A percentile compares a stretch with the other conserved stretches of the same genome.
phyloP scores from a whole-genome alignment of 208 protist species.

The Trypanosoma conorhini region DNA sequence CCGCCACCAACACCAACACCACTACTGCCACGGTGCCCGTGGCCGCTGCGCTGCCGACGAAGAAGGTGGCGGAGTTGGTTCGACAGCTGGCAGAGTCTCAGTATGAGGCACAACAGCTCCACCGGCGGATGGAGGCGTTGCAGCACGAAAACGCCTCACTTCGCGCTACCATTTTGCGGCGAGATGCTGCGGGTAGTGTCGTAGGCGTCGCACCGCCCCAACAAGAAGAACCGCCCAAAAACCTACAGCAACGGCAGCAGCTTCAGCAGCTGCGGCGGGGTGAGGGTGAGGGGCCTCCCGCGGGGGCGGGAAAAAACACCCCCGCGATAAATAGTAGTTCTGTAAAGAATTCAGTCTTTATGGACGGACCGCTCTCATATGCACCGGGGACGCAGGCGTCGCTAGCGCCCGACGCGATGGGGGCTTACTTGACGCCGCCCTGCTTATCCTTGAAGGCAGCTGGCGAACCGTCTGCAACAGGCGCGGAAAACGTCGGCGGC shows the following conservation, averaged over 20 bases:
- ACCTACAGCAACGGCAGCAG: background rate
- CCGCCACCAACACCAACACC: no score
- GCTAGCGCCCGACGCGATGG: background rate
- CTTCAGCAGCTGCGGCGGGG: constrained; percentile 3
- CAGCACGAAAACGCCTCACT: constrained; percentile 24
- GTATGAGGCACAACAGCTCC: constrained; percentile 41
- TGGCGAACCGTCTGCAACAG: background rate
- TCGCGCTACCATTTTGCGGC: background rate
- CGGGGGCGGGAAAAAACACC: background rate
- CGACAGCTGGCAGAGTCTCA: constrained; percentile 69
- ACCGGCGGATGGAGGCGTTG: constrained; percentile 30
- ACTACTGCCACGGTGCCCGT: background rate
- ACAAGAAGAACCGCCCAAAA: constrained; percentile 1
- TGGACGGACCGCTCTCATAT: background rate
- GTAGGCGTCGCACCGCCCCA: background rate
- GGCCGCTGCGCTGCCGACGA: constrained; percentile 21
- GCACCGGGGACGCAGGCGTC: constrained; percentile 1
- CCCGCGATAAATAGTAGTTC: constrained; percentile 1
- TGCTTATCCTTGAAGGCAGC: background rate
- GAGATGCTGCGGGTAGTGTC: background rate
- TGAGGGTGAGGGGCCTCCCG: constrained; percentile 2
- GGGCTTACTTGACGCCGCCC: background rate
- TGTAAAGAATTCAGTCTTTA: constrained; percentile 7
- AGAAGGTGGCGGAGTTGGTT: constrained; percentile 65
- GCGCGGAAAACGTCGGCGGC: background rate